Base-by-base conservation (phyloP, 352 stramenopile species). In the Lagenidium giganteum region DNA sequence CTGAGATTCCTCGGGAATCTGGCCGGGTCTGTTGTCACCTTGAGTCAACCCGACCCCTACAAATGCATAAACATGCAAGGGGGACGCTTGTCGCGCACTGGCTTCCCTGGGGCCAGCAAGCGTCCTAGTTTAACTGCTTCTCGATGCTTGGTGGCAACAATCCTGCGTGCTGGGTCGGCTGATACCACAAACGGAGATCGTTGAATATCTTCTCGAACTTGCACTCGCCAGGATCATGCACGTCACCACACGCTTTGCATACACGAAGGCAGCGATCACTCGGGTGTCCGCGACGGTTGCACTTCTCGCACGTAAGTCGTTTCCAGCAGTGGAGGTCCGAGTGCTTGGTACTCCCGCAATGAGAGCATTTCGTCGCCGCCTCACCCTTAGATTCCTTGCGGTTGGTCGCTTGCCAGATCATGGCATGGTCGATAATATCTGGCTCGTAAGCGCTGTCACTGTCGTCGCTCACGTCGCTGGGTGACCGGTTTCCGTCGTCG, bases 91-190 rank as follows among this genome's bases (percentile, higher is more conserved):
- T 35, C 39, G 39, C 39, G 39, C 36, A 46, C 26, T 28, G 36
- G 39, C 27, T 30, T 22, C 39, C 22, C 25, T 20, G n/a, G n/a
- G 21, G 27, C 39, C 36, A 28, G 26, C 39, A 28, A 23, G 39
- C 39, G 39, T 46, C 3, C 17, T 46, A 46, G 39, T 46, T 46
- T 46, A 46, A 46, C 39, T 9, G 26, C 39, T 46, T 46, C 39
- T 46, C 39, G 27, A 36, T 9, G 4, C 9, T 21, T 18, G 39
- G 4, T 4, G 39, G 39, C 27, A 46, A 22, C 3, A 46, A 5
- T 16, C 39, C 39, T 8, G 39, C 39, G 18, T 46, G 39, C 2
- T 14, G 2, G 16, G 3, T 17, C 3, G 39, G 39, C 5, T 36
- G 26, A 20, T 46, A 46, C 39, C 39, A 36, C 5, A 28, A 25